Evolutionary conservation across 306 rosid genomes (phyloP), one percentile per base, ranked within the genome.

Genomic region (Cucumis cinereus): DNA sequence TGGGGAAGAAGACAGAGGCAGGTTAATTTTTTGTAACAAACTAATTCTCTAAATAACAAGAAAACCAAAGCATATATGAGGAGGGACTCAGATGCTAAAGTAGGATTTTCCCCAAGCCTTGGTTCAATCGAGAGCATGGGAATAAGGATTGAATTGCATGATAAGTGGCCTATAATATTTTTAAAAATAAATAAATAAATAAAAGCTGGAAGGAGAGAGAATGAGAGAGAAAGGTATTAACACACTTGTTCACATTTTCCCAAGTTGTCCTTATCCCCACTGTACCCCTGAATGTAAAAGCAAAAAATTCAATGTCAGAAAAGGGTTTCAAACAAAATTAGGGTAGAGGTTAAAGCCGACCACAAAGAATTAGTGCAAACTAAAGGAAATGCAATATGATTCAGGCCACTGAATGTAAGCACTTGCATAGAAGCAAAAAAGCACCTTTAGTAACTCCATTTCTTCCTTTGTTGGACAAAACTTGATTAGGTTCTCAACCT

Each of bases 391-490:
- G 55, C 35, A 74, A 56, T 33, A 36, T 55, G 76, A 72, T 50
- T 47, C 60, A 50, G 56, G 33, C 38, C 56, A 49, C 19, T 16
- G 60, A 45, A 33, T n/a, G 63, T 74, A 67, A 22, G 23, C 52
- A 72, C 8, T 52, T 20, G 64, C 67, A 56, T 14, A 22, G 76
- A 53, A 76, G 67, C 57, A 28, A 7, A 81, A 12, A 60, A 67
- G 62, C 85, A 95, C 99, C 97, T 86, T 92, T 54, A 95, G 92
- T 49, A 76, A 69, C 26, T 94, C 98, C 86, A 88, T 94, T 82
- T 94, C 99, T 90, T 94, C 99, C 83, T 94, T 94, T 49, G 96
- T 92, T 50, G 97, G 99, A 81, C 93, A 84, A 81, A 92, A 94
- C 79, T 94, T 94, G 84, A 94, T 89, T 78, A 94, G 99, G 86